Percentiles rank a stretch among this genome's conserved stretches.
Conservation (phyloP, 495 filamentous ascomycete genomes). For the Penicillium lividum region DNA sequence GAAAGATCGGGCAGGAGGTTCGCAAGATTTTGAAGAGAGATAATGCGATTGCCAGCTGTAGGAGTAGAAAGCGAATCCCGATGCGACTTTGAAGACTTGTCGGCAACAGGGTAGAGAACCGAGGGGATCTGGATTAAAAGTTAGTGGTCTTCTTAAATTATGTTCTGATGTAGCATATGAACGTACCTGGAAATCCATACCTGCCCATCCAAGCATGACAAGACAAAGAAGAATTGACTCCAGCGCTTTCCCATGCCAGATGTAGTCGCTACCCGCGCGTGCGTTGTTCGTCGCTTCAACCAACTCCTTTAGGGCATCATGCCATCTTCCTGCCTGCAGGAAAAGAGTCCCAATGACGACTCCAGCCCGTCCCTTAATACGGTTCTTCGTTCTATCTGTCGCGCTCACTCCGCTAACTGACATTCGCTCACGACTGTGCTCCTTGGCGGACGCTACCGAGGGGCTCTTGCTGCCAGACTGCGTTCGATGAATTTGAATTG, state of each 20-base stretch:
- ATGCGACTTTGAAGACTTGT: slow-evolving; percentile 52
- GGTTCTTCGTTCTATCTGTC: slow-evolving; percentile 76
- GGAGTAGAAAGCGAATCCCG: slow-evolving; percentile 46
- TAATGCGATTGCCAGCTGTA: slow-evolving; percentile 47
- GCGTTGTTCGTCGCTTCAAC: slow-evolving; percentile 75
- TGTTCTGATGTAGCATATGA: neutral
- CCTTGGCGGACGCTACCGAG: slow-evolving; percentile 42
- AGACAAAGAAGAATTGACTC: slow-evolving; percentile 82
- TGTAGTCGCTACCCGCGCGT: slow-evolving; percentile 79
- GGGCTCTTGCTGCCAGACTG: slow-evolving; percentile 34
- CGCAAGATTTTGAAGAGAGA: slow-evolving; percentile 64
- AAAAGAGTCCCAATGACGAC: slow-evolving; percentile 85
- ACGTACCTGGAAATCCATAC: slow-evolving; percentile 80
- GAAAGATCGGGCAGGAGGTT: slow-evolving; percentile 70
- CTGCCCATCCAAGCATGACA: slow-evolving; percentile 81
- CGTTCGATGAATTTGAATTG: slow-evolving; percentile 47
- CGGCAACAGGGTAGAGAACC: slow-evolving; percentile 59
- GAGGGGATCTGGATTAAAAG: slow-evolving; percentile 55
- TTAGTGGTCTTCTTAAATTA: neutral
- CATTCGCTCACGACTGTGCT: slow-evolving; percentile 70
- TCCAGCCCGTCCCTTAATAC: slow-evolving; percentile 76
- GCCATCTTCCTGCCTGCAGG: slow-evolving; percentile 85
- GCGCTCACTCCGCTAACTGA: slow-evolving; percentile 84
- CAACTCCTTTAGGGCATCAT: slow-evolving; percentile 84
- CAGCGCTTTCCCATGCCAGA: slow-evolving; percentile 96